phyloP scores from a whole-genome alignment of 2,329 filamentous ascomycete species.

The Pestalotiopsis sp. region DNA sequence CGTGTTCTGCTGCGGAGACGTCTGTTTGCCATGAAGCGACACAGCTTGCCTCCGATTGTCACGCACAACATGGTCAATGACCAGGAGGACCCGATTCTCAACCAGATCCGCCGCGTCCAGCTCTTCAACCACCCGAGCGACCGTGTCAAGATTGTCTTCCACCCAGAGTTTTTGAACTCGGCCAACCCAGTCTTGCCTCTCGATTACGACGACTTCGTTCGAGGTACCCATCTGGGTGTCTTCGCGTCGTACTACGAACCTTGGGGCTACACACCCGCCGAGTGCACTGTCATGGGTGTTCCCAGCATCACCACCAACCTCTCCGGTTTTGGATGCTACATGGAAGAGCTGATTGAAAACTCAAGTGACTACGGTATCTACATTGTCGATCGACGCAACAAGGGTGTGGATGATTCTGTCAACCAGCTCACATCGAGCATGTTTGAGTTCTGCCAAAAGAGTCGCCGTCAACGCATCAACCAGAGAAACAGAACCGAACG shows the following conservation, averaged over 20 bases:
- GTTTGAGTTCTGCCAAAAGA: slow-evolving; percentile 94
- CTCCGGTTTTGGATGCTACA: slow-evolving; percentile 97
- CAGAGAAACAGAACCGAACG: slow-evolving; percentile 96
- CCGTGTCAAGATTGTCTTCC: slow-evolving; percentile 97
- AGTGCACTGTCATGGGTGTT: slow-evolving; percentile 98
- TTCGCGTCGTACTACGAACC: slow-evolving; percentile 99
- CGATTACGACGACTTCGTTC: slow-evolving; percentile 98
- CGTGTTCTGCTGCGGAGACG: slow-evolving; percentile 89
- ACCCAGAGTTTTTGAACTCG: slow-evolving; percentile 96
- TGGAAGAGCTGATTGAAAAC: slow-evolving; percentile 99
- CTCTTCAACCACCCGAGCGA: slow-evolving; percentile 96
- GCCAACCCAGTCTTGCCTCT: slow-evolving; percentile 92
- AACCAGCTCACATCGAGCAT: slow-evolving; percentile 92
- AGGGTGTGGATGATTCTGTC: slow-evolving; percentile 96
- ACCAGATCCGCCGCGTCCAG: slow-evolving; percentile 93
- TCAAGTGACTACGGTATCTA: slow-evolving; percentile 98
- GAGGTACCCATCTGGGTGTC: slow-evolving; percentile 92
- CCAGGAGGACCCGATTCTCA: slow-evolving; percentile 87
- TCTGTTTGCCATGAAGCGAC: slow-evolving; percentile 95
- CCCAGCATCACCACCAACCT: slow-evolving; percentile 98
- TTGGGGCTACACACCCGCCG: slow-evolving; percentile 97
- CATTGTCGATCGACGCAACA: slow-evolving; percentile 93
- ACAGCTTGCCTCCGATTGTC: slow-evolving; percentile 88
- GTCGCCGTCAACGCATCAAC: slow-evolving; percentile 95
- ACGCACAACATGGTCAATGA: slow-evolving; percentile 99